Evolutionary conservation across 1,284 basidiomycete genomes (phyloP), one percentile per base, ranked within the genome.

Genomic region (Cystobasidium sp.): DNA sequence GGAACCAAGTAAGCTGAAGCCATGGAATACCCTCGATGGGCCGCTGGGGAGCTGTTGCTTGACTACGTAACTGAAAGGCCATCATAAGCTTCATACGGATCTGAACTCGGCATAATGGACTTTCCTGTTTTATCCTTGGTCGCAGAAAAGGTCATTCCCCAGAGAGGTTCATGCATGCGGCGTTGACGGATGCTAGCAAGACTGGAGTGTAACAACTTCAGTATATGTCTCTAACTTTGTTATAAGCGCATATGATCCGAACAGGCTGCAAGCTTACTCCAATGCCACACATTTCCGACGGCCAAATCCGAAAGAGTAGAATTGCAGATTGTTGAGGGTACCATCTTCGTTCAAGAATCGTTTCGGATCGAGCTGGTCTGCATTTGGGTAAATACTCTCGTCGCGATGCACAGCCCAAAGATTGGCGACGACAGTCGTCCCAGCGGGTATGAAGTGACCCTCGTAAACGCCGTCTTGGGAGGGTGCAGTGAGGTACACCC

Each of bases 381-480:
- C 71, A 39, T 78, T 56, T 18, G 75, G 69, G 49, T 76, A 79
- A 51, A 77, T 76, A 20, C 18, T 37, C 44, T 71, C 72, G 51
- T 79, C 78, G 43, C 78, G 75, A 65, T 77, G 77, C 61, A 78
- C 77, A 0, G 72, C 71, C 80, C 80, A 82, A 63, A 81, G 81
- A 16, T 79, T 80, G 6, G 79, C 80, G 22, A 81, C 72, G 12
- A 82, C 71, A 1, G 78, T 75, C 3, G 79, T 78, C 10, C 81
- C 81, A 46, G 79, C 79, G 4, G 81, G 81, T 0, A 82, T 79
- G 16, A 78, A 52, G 75, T 76, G 80, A 62, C 75, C 82, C 24
- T 80, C 78, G 75, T 82, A 84, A 20, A 80, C 75, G 72, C 82
- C 80, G 75, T 83, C 82, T 43, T 78, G 47, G 18, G 83, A 16